Percentiles rank a stretch among this genome's conserved stretches.
Evolutionary conservation across 2,329 filamentous ascomycete genomes (phyloP).

Genomic region (Aaosphaeria arxii): DNA sequence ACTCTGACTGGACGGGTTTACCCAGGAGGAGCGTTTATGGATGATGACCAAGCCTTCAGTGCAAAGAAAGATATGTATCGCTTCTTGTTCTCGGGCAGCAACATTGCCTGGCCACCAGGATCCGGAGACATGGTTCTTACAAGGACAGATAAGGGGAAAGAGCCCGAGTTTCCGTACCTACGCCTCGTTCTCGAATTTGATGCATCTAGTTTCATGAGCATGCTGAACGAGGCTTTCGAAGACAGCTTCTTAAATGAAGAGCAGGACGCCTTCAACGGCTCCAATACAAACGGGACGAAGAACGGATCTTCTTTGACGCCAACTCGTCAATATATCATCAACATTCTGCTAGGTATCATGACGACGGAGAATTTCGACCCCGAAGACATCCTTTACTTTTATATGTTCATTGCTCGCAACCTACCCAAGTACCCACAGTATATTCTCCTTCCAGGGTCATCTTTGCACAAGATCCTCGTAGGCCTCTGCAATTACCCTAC

Average conservation of each 20-base stretch:
- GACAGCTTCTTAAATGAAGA: constrained; percentile 87
- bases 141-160: constrained; percentile 50
- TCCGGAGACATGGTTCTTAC: constrained; percentile 61
- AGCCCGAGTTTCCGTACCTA: constrained; percentile 82
- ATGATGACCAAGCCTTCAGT: constrained; percentile 66
- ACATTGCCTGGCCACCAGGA: constrained; percentile 69
- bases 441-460: constrained; percentile 82
- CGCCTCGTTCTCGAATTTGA: constrained; percentile 84
- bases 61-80: constrained; percentile 90
- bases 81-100: constrained; percentile 86
- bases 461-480: constrained; percentile 74
- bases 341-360: constrained; percentile 90
- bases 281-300: constrained; percentile 49
- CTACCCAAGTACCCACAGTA: constrained; percentile 96
- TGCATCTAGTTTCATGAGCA: constrained; percentile 87
- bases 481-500: constrained; percentile 84
- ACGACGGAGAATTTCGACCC: constrained; percentile 69
- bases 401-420: constrained; percentile 98
- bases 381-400: constrained; percentile 86
- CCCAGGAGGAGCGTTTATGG: constrained; percentile 74
- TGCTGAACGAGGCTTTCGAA: constrained; percentile 95
- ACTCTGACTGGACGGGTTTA: constrained; percentile 88
- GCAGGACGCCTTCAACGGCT: constrained; percentile 60
- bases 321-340: constrained; percentile 88
- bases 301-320: constrained; percentile 44